Conservation (phyloP, 2,329 filamentous ascomycete genomes). For the Trichoderma sp. region DNA sequence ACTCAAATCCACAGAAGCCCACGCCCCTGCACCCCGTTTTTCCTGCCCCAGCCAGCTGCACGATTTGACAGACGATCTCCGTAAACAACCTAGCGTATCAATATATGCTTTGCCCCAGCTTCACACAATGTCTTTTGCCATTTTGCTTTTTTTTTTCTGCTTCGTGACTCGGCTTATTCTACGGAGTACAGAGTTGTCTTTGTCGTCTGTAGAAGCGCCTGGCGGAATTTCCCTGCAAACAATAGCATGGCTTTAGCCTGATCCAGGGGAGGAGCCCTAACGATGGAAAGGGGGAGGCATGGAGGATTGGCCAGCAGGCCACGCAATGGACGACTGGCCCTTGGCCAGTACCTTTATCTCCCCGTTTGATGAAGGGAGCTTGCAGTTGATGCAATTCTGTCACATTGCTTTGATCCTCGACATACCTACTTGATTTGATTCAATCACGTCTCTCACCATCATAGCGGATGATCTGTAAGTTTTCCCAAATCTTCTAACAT, state of each 20-base stretch:
- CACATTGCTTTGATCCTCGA: not conserved
- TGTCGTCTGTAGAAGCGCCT: not conserved
- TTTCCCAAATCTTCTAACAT: not conserved
- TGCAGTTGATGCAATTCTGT: not conserved
- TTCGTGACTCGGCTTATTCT: constrained; percentile 17
- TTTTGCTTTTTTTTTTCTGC: not conserved
- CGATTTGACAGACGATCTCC: constrained; percentile 31
- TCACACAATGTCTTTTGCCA: constrained; percentile 8
- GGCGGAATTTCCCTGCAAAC: not conserved
- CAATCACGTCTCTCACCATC: not conserved
- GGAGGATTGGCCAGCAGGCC: not conserved
- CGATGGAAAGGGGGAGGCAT: not conserved
- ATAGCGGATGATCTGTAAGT: too few species aligned
- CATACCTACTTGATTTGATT: too few species aligned
- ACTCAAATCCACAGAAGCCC: constrained; percentile 9
- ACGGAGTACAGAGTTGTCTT: not conserved
- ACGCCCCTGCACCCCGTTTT: constrained; percentile 18
- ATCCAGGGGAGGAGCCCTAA: not conserved
- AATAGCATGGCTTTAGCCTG: not conserved
- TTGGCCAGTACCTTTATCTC: not conserved
- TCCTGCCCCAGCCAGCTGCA: constrained; percentile 29
- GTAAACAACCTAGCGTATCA: constrained; percentile 22
- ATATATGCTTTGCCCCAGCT: constrained; percentile 11
- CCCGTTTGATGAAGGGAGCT: not conserved
- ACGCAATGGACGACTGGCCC: too few species aligned